Evolutionary conservation across 2,329 filamentous ascomycete genomes (phyloP).

Genomic region (Penicillium sp.): DNA sequence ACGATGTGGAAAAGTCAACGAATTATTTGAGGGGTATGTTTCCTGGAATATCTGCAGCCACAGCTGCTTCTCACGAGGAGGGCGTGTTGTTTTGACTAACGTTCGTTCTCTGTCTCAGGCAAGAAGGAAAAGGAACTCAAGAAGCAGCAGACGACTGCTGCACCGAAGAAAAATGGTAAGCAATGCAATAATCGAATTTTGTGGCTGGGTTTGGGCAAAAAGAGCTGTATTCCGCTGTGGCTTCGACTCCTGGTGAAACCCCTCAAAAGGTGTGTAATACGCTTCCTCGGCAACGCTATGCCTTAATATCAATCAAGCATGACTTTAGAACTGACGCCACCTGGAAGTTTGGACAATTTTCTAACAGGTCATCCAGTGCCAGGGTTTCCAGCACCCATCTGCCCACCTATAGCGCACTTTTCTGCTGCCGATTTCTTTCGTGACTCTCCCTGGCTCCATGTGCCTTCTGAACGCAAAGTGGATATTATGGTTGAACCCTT

Average conservation of each 20-base stretch:
- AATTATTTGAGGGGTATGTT: slow-evolving; percentile 66
- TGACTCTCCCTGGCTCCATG: slow-evolving; percentile 79
- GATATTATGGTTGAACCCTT: slow-evolving; percentile 59
- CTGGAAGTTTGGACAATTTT: slow-evolving; percentile 31
- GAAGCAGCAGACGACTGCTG: slow-evolving; percentile 28
- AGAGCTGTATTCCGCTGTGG: neutral
- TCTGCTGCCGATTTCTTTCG: slow-evolving; percentile 63
- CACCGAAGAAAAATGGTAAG: slow-evolving; percentile 30
- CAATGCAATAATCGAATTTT: slow-evolving; percentile 11
- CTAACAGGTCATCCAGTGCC: slow-evolving; percentile 38
- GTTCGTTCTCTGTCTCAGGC: slow-evolving; percentile 14
- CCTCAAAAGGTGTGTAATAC: neutral
- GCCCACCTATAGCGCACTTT: slow-evolving; percentile 33
- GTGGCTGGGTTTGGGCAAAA: slow-evolving; percentile 29
- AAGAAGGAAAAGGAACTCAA: slow-evolving; percentile 38
- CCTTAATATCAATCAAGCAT: slow-evolving; percentile 1
- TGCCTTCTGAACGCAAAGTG: slow-evolving; percentile 62
- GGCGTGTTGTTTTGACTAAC: slow-evolving; percentile 5
- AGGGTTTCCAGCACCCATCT: slow-evolving; percentile 25
- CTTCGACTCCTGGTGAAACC: neutral
- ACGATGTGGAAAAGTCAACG: slow-evolving; percentile 81
- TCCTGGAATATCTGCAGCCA: neutral
- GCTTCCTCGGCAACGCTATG: neutral
- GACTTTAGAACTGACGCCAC: slow-evolving; percentile 30
- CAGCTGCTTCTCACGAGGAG: neutral